Evolutionary conservation across 2,329 filamentous ascomycete species (phyloP).

Genomic region (Ophiocordyceps australis): DNA sequence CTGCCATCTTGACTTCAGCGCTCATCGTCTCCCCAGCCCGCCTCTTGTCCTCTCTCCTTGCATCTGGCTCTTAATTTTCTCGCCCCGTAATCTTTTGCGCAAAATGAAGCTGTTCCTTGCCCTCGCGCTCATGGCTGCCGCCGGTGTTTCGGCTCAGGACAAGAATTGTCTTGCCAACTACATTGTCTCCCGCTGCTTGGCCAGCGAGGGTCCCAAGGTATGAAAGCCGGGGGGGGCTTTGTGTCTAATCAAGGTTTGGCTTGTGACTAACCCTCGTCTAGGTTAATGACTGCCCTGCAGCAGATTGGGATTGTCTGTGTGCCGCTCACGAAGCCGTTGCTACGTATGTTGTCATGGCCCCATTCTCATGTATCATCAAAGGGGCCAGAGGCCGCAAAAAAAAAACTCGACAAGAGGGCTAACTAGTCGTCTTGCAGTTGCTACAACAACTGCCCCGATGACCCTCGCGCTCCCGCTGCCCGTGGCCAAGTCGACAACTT

Average conservation of each 20-base stretch:
- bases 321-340: conserved; percentile 22
- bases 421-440: conserved; percentile 15
- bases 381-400: too few species aligned
- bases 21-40: conserved; percentile 2
- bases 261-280: conserved; percentile 2
- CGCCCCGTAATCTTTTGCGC: conserved; percentile 2
- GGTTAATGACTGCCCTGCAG: conserved; percentile 16
- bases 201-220: too few species aligned
- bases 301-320: conserved; percentile 29
- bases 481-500: conserved; percentile 20
- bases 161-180: conserved; percentile 21
- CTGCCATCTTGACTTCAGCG: too few species aligned
- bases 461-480: conserved; percentile 16
- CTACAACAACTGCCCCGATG: conserved; percentile 38
- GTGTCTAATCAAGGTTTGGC: conserved; percentile 15
- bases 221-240: too few species aligned
- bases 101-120: conserved; percentile 27
- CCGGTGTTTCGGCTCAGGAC: conserved; percentile 14
- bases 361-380: too few species aligned
- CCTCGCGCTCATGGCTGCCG: conserved; percentile 18
- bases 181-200: conserved; percentile 26
- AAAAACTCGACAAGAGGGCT: too few species aligned
- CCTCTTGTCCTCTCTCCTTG: conserved; percentile 3
- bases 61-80: background rate
- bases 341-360: too few species aligned